Evolutionary conservation across 495 filamentous ascomycete species (phyloP), one percentile per base, ranked within the genome.

Genomic region (Pseudevernia furfuracea): DNA sequence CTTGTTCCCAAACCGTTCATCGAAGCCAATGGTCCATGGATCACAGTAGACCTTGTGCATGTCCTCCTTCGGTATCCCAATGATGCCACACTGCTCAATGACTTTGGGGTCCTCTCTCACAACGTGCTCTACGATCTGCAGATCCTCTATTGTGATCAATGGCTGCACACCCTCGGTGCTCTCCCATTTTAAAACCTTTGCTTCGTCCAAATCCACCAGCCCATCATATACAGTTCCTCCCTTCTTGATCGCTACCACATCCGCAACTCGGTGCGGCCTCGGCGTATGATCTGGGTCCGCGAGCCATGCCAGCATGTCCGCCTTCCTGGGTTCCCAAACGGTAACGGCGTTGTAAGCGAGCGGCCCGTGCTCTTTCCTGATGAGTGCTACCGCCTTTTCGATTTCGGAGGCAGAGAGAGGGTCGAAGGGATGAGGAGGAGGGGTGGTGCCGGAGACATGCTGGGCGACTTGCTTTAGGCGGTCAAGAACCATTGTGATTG

Each of bases 21-120:
- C 92, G 69, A 91, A 96, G 25, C 92, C 92, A 75, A 97, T 96
- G 19, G 92, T 96, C 92, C 92, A 97, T 17, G 92, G 88, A 72
- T 92, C 89, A 75, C 91, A 95, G 74, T 94, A 94, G 48, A 96
- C 89, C 76, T 93, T 94, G 74, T 91, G 73, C 91, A 95, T 96
- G 68, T 96, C 91, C 67, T 90, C 83, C 59, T 78, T 81, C 10
- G 89, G 84, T 67, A 97, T 92, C n/a, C 92, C 92, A 68, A 92
- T 82, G 61, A 96, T 84, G 5, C 81, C 83, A 71, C 92, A 97
- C 73, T 96, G 93, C 75, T 96, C 91, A 70, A 96, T 95, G 59
- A 97, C 92, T 66, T 87, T 90, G 10, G 90, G 85, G 72, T 96
- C 89, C 65, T 85, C 87, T 60, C 93, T 83, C 46, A 86, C 84